These are phyloP conservation scores for Pezicula neosporulosa DNA, from an alignment of 2,329 filamentous ascomycete genomes.

Conservation along the genomic window DNA sequence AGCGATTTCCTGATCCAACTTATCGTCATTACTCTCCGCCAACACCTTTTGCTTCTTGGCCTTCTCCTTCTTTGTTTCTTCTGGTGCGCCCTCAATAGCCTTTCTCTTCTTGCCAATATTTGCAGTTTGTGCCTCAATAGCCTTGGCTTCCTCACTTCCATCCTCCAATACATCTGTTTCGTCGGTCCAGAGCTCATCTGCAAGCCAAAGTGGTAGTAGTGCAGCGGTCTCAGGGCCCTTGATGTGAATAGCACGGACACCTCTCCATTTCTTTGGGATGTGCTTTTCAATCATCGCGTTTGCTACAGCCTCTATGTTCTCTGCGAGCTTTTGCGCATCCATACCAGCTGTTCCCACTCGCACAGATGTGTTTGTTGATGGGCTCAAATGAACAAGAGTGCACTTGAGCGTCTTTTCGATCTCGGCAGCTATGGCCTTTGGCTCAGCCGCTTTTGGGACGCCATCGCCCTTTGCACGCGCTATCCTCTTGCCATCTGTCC, in stretches of 20 bases:
- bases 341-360: constrained; percentile 75
- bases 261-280: constrained; percentile 83
- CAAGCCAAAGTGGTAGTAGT: constrained; percentile 90
- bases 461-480: constrained; percentile 50
- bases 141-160: constrained; percentile 44
- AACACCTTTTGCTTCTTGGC: constrained; percentile 31
- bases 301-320: constrained; percentile 75
- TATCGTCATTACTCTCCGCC: constrained; percentile 29
- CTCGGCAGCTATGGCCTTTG: constrained; percentile 67
- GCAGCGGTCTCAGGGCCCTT: constrained; percentile 87
- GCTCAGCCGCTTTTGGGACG: constrained; percentile 33
- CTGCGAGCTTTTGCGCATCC: constrained; percentile 70
- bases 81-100: constrained; percentile 25
- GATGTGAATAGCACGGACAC: constrained; percentile 80
- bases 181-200: constrained; percentile 87
- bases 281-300: constrained; percentile 71
- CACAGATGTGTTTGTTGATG: constrained; percentile 76
- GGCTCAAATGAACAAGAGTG: constrained; percentile 77
- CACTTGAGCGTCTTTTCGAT: constrained; percentile 72
- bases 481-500: constrained; percentile 54
- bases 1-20: constrained; percentile 30
- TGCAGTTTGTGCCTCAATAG: constrained; percentile 19
- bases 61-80: constrained; percentile 29
- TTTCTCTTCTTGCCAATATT: constrained; percentile 61
- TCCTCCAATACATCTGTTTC: constrained; percentile 67